A percentile compares a stretch with the other conserved stretches of the same genome.
These are phyloP conservation scores for Phytophthora vignae DNA, from an alignment of 352 stramenopile genomes.

Conservation along the genomic window DNA sequence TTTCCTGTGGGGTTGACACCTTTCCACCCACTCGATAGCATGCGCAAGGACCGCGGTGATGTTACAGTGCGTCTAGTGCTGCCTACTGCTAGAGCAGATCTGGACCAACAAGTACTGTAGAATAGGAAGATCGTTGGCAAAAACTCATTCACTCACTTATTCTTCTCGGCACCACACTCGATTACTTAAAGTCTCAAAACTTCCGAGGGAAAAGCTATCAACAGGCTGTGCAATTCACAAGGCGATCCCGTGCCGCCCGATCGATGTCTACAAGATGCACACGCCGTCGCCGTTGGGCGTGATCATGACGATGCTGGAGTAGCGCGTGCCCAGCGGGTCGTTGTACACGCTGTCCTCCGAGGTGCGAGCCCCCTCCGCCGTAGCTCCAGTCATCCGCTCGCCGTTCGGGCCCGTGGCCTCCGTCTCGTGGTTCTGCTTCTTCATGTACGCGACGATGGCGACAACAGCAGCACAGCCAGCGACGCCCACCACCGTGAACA, in stretches of 20 bases:
- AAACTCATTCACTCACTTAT: slow-evolving; percentile 18
- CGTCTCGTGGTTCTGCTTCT: slow-evolving; percentile 40
- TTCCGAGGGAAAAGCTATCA: slow-evolving; percentile 33
- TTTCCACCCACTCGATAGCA: slow-evolving; percentile 53
- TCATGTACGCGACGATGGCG: slow-evolving; percentile 66
- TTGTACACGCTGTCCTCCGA: slow-evolving; percentile 77
- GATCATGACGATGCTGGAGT: slow-evolving; percentile 91
- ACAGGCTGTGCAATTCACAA: slow-evolving; percentile 41
- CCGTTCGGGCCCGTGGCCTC: slow-evolving; percentile 33
- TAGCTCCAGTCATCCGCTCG: slow-evolving; percentile 46
- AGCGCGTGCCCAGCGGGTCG: slow-evolving; percentile 78
- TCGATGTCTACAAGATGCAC: slow-evolving; percentile 68
- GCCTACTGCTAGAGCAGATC: neutral
- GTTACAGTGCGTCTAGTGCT: slow-evolving; percentile 51
- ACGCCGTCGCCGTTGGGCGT: slow-evolving; percentile 82
- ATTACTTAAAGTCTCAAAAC: slow-evolving; percentile 44
- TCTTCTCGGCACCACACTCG: slow-evolving; percentile 24
- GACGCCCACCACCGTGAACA: slow-evolving; percentile 29
- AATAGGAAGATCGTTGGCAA: slow-evolving; percentile 4
- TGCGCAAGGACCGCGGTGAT: slow-evolving; percentile 55
- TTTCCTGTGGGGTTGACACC: slow-evolving; percentile 66
- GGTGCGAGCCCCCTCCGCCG: slow-evolving; percentile 46
- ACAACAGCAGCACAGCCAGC: slow-evolving; percentile 53
- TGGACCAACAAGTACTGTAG: neutral
- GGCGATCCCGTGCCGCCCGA: neutral